Base-by-base conservation (phyloP, 345 rosid genomes). In the Dipteronia sinensis region DNA sequence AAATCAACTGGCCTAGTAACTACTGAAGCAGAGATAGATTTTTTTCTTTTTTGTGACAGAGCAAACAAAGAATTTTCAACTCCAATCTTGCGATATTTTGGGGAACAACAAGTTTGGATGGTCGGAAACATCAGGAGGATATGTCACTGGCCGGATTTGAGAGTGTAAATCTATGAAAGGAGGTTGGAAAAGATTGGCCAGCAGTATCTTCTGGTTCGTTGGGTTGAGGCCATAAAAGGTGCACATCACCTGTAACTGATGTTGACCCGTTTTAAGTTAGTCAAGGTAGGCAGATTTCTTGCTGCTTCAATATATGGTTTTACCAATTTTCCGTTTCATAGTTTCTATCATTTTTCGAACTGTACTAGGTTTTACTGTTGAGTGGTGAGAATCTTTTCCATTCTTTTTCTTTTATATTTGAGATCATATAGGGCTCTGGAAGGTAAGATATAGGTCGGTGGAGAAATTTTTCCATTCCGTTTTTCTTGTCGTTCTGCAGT, bases 1-100 rank as follows among this genome's bases (percentile, higher is more conserved):
- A 91, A 81, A 84, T 91, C 79, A 90, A 91, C 76, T 95, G 98
- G 98, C 95, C 98, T 12, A 87, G 92, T 81, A 93, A 85, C 87
- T 95, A 93, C 85, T 95, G 85, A 93, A 82, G 81, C 77, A 79
- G 75, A 75, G 79, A 77, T 75, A 66, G 59, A 75, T 38, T 71
- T 85, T 42, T 86, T 46, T 53, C 23, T 11, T 76, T 83, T 84
- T 85, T 74, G 77, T 74, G 77, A 76, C 82, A 80, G 76, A 47
- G 72, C 70, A 74, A 81, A 84, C 67, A 76, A 74, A 85, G 78
- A 78, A 47, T 29, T 83, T 77, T 40, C 76, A 76, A 81, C 74
- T 85, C 85, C 82, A 77, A 80, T 78, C 75, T 76, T 71, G 78
- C 86, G 70, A 74, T 80, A 69, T 83, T 84, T 83, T 87, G 82